Evolutionary conservation across 345 rosid genomes (phyloP), one percentile per base, ranked within the genome.

Genomic region (Eutrema japonicum): DNA sequence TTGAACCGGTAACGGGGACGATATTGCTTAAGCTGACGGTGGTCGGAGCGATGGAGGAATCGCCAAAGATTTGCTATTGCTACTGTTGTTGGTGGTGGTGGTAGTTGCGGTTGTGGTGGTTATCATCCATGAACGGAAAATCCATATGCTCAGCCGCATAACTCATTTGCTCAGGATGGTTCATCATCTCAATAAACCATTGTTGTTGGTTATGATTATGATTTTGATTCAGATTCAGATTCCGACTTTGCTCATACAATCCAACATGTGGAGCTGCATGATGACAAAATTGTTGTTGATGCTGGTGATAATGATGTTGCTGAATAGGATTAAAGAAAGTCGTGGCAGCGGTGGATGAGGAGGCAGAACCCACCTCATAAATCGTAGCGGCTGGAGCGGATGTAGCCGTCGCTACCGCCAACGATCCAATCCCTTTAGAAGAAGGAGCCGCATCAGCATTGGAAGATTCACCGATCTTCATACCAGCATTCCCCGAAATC

Each of bases 401-500:
- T 32, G 42, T 7, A 36, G 43, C 10, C 0, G 29, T 4, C 26
- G n/a, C 8, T 56, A 36, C 8, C 8, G 66, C 10, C 12, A 49
- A 11, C 0, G 29, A 4, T n/a, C 7, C 55, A 55, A 7, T 13
- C n/a, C 10, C 10, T 50, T 51, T 53, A 13, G 53, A 12, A 33
- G 49, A 35, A 35, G 2, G 41, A 14, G 4, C 46, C 4, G 2
- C 32, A 4, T 1, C n/a, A 35, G 8, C 33, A 33, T 56, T 35
- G 18, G 72, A 74, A 37, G 78, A 50, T 58, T 57, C 54, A 0
- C 68, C 78, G 7, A 49, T 11, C 46, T 49, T 48, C 7, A 49
- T 40, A 13, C 49, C 47, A 30, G 48, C 32, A 10, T 12, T 50
- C 40, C 8, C 13, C 8, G 67, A 27, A 4, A 35, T 43, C 22